phyloP scores from a whole-genome alignment of 768 basidiomycete species.

The Termitomyces sp. region DNA sequence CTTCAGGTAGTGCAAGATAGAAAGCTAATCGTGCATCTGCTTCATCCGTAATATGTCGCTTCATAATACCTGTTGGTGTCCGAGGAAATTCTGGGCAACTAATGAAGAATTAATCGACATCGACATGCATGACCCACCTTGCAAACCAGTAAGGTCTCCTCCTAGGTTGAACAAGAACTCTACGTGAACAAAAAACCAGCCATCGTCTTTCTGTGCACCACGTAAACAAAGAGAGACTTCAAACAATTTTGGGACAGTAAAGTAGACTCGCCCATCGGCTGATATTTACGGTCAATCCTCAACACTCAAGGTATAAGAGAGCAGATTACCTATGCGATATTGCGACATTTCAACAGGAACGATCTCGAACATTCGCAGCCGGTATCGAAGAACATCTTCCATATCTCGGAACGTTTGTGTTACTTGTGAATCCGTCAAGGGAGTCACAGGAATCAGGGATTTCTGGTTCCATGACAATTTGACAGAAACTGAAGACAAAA shows the following conservation, averaged over 20 bases:
- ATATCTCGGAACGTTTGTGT: conserved; percentile 61
- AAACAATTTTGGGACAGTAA: conserved; percentile 68
- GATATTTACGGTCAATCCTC: background rate
- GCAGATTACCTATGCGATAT: conserved; percentile 52
- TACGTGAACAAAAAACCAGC: conserved; percentile 83
- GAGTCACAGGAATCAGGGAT: conserved; percentile 57
- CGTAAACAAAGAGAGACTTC: conserved; percentile 68
- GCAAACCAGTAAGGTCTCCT: conserved; percentile 65
- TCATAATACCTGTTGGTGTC: conserved; percentile 55
- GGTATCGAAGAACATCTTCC: conserved; percentile 73
- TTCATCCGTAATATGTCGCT: conserved; percentile 65
- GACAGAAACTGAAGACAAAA: background rate
- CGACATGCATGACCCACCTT: conserved; percentile 39
- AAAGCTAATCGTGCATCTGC: conserved; percentile 62
- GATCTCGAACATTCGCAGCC: conserved; percentile 73
- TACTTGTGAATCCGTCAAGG: conserved; percentile 63
- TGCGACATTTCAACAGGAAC: conserved; percentile 78
- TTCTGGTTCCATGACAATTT: conserved; percentile 41
- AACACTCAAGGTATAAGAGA: background rate
- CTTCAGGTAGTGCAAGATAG: conserved; percentile 47
- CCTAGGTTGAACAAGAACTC: conserved; percentile 71
- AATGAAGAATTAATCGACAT: background rate
- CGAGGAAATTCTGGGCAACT: conserved; percentile 61
- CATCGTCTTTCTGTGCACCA: conserved; percentile 62
- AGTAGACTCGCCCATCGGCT: conserved; percentile 79